phyloP scores from a whole-genome alignment of 495 filamentous ascomycete species.

The Talaromyces nanjingensis region DNA sequence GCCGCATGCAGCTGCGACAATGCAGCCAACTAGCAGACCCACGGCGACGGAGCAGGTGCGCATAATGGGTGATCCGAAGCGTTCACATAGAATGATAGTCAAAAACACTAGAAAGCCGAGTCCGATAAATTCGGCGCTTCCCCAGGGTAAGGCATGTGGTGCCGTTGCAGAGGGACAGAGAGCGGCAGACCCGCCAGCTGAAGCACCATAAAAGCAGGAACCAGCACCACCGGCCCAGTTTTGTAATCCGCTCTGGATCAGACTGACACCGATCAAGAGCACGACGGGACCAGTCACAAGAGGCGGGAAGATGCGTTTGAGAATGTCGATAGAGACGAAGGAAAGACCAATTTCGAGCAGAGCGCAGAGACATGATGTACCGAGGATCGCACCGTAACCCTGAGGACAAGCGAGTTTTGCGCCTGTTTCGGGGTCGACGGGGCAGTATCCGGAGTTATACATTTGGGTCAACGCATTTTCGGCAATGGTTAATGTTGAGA shows the following conservation, averaged over 20 bases:
- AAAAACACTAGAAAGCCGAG: constrained; percentile 86
- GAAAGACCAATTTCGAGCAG: constrained; percentile 68
- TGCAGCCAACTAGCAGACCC: constrained; percentile 78
- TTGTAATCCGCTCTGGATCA: constrained; percentile 71
- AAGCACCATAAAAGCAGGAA: constrained; percentile 49
- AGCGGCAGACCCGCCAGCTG: constrained; percentile 30
- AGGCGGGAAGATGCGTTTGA: constrained; percentile 79
- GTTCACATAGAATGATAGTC: constrained; percentile 81
- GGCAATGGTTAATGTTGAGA: constrained; percentile 81
- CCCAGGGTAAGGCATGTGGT: constrained; percentile 82
- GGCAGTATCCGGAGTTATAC: constrained; percentile 77
- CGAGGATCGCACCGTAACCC: constrained; percentile 79
- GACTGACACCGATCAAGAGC: constrained; percentile 65
- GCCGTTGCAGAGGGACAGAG: constrained; percentile 66
- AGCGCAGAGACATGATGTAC: constrained; percentile 63
- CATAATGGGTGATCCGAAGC: constrained; percentile 76
- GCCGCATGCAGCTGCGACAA: constrained; percentile 75
- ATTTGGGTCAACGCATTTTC: constrained; percentile 73
- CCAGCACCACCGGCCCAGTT: constrained; percentile 80
- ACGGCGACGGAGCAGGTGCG: constrained; percentile 70
- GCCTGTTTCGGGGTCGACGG: constrained; percentile 52
- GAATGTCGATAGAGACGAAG: constrained; percentile 60
- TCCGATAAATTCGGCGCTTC: constrained; percentile 78
- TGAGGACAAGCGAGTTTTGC: constrained; percentile 66
- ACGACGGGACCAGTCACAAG: constrained; percentile 84